Base-by-base conservation (phyloP, 2,329 filamentous ascomycete species). In the Aspergillus sp. region DNA sequence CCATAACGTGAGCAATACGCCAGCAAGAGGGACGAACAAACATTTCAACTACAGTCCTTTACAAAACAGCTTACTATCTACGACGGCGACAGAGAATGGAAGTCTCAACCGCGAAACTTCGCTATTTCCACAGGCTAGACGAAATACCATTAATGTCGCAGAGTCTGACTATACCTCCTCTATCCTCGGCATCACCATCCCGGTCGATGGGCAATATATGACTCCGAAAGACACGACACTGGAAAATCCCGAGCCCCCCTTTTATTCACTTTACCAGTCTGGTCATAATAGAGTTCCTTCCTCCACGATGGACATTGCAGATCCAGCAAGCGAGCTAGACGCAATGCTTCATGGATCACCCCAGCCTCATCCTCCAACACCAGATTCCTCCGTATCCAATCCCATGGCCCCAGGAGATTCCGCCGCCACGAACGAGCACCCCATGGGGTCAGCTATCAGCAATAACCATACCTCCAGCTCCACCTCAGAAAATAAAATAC, bases 321-420 rank as follows among this genome's bases (percentile, higher is more conserved):
- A 68, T 5, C 54, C 65, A 5, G 59, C 59, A 48, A 65, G 56
- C 51, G 62, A 56, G 17, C 54, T 66, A 20, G 64, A 69, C 44
- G 56, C 61, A 13, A 53, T 65, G 19, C 62, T 67, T 37, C 54
- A 54, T 2, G 58, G 62, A 33, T 37, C 57, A 8, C 49, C 51
- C 6, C 67, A 68, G 17, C 64, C 64, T 4, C 70, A 73, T 49
- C 70, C 69, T 4, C 64, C 61, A 17, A 73, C 71, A 0, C 68
- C 72, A 3, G 71, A 74, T n/a, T 74, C 73, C 1, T 65, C 69
- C n/a, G 62, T 60, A 6, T 68, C 69, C 12, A 70, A 68, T 45
- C 27, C 61, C 5, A 61, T 66, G 59, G 62, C 65, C 44, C 44
- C 60, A 8, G 57, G 57, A 6, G 60, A 57, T 30, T 19, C 55